Base-by-base conservation (phyloP, 176 grass and related monocot genomes). In the Saccharum officinarum region DNA sequence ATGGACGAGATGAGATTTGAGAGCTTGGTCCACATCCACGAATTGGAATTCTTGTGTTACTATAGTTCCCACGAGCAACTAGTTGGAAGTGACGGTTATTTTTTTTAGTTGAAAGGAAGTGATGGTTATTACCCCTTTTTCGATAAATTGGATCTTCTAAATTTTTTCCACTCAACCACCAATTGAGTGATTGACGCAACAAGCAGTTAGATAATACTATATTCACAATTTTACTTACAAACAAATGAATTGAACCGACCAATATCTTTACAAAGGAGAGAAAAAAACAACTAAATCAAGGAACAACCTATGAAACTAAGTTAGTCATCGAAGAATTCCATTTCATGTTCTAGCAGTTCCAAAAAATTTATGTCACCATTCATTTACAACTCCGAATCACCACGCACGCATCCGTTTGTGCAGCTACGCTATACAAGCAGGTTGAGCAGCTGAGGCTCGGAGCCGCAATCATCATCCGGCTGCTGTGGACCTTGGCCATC, bases 401-500 rank as follows among this genome's bases (percentile, higher is more conserved):
- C 52, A 38, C 40, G 4, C 8, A 57, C 11, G 41, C 69, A 45
- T 69, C 38, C 11, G 23, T 61, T 11, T 6, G 55, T 23, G n/a
- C 42, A 46, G 46, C 26, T 69, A 75, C 0, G 66, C 77, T 80
- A 89, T 30, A 50, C 76, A 57, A 87, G 85, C 63, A 91, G 81
- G 78, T 91, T 69, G 17, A 91, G 81, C 39, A 91, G 81, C 52
- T 54, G 70, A 14, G 66, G 85, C 13, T 44, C 69, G 0, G 80
- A 76, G 44, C 65, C 10, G 17, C 1, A 41, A 31, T 26, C n/a
- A 20, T 45, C 65, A 13, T 1, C 63, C 3, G 64, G 3, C 0
- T 34, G n/a, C 4, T 45, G 78, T 3, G 73, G 57, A 6, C 36
- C 72, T 9, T 83, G 67, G 10, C 67, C 76, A 3, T n/a, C 87